Base-by-base conservation (phyloP, 495 filamentous ascomycete genomes). In the Xylaria longipes region DNA sequence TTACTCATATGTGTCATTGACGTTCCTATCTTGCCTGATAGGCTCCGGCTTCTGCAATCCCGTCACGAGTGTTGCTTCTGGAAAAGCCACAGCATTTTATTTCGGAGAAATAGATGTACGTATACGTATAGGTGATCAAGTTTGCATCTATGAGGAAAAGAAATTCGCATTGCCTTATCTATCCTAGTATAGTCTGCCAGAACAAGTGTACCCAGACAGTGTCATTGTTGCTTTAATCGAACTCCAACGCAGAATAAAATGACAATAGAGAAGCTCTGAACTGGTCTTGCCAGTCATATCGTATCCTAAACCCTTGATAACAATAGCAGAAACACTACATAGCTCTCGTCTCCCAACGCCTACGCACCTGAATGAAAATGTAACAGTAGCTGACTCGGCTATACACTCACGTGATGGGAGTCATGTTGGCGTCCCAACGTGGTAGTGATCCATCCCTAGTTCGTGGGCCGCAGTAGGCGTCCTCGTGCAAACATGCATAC, bases 351-450 rank as follows among this genome's bases (percentile, higher is more conserved):
- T 68, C 9, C 39, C 39, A 68, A 68, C 66, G 52, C 50, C 63
- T 20, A 48, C 25, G 57, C 37, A 71, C 56, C 54, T 48, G 43
- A 39, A 72, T 39, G 29, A 57, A 61, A 62, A 62, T 33, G 57
- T 31, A 71, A 66, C 35, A 65, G 27, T 60, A 50, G 39, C 20
- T 45, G 39, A 66, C 7, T n/a, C 52, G 14, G 50, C 48, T 50
- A 64, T 71, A 48, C 37, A 27, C 62, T 65, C 69, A 65, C 61
- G 50, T 71, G 39, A 52, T 66, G 31, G 61, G 39, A 56, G 27
- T 52, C 45, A 27, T 39, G 56, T 45, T 45, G 68, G 11, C 29
- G 68, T 14, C 45, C 68, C 45, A 61, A 62, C 43, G 45, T 58
- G 41, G 57, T 35, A 62, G 45, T 62, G 67, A 50, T 69, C 69